These are phyloP conservation scores for Plasmopara halstedii DNA, from an alignment of 352 stramenopile species.

Conservation along the genomic window DNA sequence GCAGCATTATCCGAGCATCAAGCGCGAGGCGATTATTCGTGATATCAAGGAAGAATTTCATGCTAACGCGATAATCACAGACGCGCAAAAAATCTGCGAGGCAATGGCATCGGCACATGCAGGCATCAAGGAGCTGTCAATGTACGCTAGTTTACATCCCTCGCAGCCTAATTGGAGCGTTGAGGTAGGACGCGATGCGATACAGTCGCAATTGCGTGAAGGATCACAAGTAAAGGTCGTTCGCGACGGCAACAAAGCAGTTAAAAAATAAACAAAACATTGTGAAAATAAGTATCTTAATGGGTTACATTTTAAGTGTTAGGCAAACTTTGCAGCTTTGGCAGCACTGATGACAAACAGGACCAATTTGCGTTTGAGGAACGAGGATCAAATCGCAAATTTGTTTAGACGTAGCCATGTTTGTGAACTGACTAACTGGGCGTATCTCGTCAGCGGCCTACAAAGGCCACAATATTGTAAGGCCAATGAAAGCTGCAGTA, in stretches of 20 bases:
- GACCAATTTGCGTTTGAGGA: conserved; percentile 71
- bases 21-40: conserved; percentile 67
- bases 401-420: conserved; percentile 64
- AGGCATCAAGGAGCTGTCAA: conserved; percentile 68
- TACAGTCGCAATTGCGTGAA: conserved; percentile 10
- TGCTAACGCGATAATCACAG: conserved; percentile 57
- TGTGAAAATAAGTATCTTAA: conserved; percentile 6
- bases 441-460: conserved; percentile 37
- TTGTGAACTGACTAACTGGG: conserved; percentile 45
- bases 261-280: conserved; percentile 16
- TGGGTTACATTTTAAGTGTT: neutral
- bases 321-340: conserved; percentile 45
- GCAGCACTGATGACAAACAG: conserved; percentile 63
- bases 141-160: conserved; percentile 65
- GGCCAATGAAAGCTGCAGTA: neutral
- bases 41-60: conserved; percentile 86
- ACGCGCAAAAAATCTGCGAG: conserved; percentile 47
- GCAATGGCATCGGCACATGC: conserved; percentile 60
- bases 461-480: neutral
- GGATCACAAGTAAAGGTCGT: conserved; percentile 44
- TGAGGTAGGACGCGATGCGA: conserved; percentile 55
- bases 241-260: conserved; percentile 20
- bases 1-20: conserved; percentile 77
- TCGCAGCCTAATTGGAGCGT: conserved; percentile 55
- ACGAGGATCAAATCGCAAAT: conserved; percentile 66